Evolutionary conservation across 1,284 basidiomycete species (phyloP), one percentile per base, ranked within the genome.

Genomic region (Apiotrichum veenhuisii): DNA sequence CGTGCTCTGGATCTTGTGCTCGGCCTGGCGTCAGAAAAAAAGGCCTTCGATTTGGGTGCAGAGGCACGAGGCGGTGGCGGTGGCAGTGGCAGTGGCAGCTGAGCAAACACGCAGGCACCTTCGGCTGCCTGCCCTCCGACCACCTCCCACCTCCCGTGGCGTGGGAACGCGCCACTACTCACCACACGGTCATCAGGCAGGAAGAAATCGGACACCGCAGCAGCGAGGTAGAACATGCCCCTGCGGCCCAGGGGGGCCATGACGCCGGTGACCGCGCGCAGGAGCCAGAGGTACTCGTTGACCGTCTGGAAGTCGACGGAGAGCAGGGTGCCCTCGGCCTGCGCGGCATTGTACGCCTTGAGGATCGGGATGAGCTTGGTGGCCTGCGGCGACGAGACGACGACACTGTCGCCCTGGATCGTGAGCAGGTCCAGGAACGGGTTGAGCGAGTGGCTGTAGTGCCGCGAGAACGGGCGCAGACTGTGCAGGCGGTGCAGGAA

Each of bases 401-500:
- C 82, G 38, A 59, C 58, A 27, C 45, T 20, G 7, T 27, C 30
- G 4, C 43, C 49, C 25, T 52, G 46, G 59, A 92, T 84, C 47
- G 90, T 85, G n/a, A 98, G 82, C 59, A 98, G 87, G 76, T 98
- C 94, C 55, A 98, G 85, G 78, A 98, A 98, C 0, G 95, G 95
- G 74, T 98, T 95, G 2, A 93, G 93, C 0, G 93, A 95, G 74
- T 98, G 95, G 10, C 91, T 94, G 78, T 98, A 98, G 74, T 97
- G 95, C 50, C 95, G 80, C 66, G 90, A 94, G 80, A 94, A 98
- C 0, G 96, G 95, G 63, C 95, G 91, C 36, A 98, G 84, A 64
- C 92, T 96, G 80, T 97, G 95, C 74, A 96, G 91, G 11, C 95
- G 83, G 77, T 97, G 93, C 84, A 98, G 88, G 78, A 98, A 98